phyloP scores from a whole-genome alignment of 139 green algal genomes.

The Chlamydomonas applanata region DNA sequence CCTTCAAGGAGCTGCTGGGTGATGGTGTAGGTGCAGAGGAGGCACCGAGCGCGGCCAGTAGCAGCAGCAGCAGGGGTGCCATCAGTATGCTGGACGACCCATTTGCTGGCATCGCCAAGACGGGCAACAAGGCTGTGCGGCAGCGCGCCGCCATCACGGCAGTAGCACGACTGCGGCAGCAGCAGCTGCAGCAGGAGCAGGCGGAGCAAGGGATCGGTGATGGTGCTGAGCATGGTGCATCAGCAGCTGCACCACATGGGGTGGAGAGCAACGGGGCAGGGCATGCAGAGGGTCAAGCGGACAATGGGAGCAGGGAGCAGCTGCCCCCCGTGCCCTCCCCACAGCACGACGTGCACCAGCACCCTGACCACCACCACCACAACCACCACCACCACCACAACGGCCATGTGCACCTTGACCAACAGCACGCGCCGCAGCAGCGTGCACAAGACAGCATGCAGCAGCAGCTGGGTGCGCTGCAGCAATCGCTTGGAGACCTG shows the following conservation, averaged over 20 bases:
- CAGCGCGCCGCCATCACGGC: not conserved
- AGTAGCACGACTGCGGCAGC: not conserved
- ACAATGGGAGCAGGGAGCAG: too few relatives aligned
- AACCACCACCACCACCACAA: slow-evolving; percentile 4
- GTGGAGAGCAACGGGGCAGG: not conserved
- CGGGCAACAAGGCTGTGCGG: not conserved
- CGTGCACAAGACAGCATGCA: not conserved
- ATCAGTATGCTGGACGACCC: not conserved
- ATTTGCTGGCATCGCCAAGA: not conserved
- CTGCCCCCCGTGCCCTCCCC: too few relatives aligned
- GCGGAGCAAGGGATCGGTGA: not conserved
- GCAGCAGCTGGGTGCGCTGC: slow-evolving; percentile 15
- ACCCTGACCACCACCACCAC: not conserved
- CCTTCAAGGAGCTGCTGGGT: slow-evolving; percentile 28
- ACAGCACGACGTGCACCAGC: not conserved
- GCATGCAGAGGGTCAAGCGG: not conserved
- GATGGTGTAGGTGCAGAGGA: not conserved
- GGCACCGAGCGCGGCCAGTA: not conserved
- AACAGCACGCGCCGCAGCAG: not conserved
- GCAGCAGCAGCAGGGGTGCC: too few relatives aligned
- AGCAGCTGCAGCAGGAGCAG: slow-evolving; percentile 1
- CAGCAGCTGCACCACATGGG: slow-evolving; percentile 10
- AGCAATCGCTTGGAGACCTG: slow-evolving; percentile 23
- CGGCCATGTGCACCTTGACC: not conserved
- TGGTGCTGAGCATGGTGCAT: not conserved